Conservation (phyloP, 2,329 filamentous ascomycete species). For the Peltaster fructicola region DNA sequence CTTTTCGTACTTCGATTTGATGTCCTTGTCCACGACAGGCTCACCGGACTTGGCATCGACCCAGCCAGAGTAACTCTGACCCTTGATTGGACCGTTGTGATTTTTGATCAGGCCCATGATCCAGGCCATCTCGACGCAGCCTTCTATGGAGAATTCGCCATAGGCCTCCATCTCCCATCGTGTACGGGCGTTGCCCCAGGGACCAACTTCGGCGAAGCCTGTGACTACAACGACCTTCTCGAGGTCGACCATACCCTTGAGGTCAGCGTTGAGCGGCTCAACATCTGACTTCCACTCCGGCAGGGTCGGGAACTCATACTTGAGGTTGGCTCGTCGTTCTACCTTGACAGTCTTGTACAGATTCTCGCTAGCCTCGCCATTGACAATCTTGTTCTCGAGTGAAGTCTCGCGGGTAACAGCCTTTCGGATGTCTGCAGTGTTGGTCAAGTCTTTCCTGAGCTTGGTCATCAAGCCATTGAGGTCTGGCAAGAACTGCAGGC, state of each 20-base stretch:
- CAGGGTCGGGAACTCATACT: constrained; percentile 82
- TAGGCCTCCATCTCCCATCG: constrained; percentile 99
- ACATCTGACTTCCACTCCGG: constrained; percentile 87
- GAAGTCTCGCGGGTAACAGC: constrained; percentile 91
- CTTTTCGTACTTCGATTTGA: constrained; percentile 96
- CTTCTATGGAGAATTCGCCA: constrained; percentile 91
- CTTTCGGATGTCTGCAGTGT: constrained; percentile 82
- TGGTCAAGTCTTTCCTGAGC: constrained; percentile 84
- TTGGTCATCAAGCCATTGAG: constrained; percentile 87
- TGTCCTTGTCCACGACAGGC: constrained; percentile 92
- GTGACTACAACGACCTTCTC: constrained; percentile 97
- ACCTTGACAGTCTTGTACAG: constrained; percentile 90
- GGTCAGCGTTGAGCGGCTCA: constrained; percentile 67
- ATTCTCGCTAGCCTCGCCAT: constrained; percentile 79
- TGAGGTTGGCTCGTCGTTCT: constrained; percentile 91
- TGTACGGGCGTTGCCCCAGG: constrained; percentile 96
- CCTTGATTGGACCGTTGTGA: constrained; percentile 90
- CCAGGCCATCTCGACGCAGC: constrained; percentile 98
- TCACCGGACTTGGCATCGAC: constrained; percentile 88
- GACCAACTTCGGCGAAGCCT: constrained; percentile 87
- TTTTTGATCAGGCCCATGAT: constrained; percentile 99
- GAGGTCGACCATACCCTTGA: constrained; percentile 96
- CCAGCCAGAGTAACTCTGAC: constrained; percentile 91
- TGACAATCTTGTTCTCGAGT: constrained; percentile 93
- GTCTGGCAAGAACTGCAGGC: constrained; percentile 91